Evolutionary conservation across 1,139 yeast species (phyloP).

Genomic region (Scheffersomyces segobiensis): DNA sequence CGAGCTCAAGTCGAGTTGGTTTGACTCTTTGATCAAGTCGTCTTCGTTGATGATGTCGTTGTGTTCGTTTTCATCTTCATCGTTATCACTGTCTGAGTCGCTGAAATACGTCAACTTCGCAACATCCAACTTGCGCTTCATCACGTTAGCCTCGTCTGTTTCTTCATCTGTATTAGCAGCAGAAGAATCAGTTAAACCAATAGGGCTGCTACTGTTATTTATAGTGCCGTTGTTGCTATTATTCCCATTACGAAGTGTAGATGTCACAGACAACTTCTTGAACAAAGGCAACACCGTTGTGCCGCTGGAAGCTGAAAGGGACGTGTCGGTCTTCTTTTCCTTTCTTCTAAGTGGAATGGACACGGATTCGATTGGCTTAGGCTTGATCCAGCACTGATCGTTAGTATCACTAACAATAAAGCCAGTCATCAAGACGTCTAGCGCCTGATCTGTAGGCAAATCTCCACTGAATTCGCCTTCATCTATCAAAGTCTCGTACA

Average conservation of each 20-base stretch:
- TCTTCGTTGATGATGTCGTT: conserved; percentile 46
- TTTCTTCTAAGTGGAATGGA: conserved; percentile 29
- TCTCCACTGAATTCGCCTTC: conserved; percentile 58
- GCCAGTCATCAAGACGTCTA: conserved; percentile 66
- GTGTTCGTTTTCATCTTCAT: conserved; percentile 48
- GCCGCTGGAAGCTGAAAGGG: conserved; percentile 2
- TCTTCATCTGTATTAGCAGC: conserved; percentile 37
- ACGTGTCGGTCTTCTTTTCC: conserved; percentile 18
- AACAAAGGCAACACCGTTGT: conserved; percentile 11
- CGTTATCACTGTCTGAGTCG: conserved; percentile 43
- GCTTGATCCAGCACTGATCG: conserved; percentile 43
- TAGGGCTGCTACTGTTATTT: conserved; percentile 10
- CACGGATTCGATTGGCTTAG: conserved; percentile 32
- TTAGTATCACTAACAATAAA: conserved; percentile 43
- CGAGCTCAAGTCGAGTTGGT: conserved; percentile 19
- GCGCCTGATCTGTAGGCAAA: conserved; percentile 48
- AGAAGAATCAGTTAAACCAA: conserved; percentile 47
- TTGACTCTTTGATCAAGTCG: conserved; percentile 32
- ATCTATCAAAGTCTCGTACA: conserved; percentile 41
- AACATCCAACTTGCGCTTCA: conserved; percentile 46
- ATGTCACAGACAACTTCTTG: conserved; percentile 11
- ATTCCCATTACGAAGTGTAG: conserved; percentile 1
- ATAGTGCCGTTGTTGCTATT: neutral
- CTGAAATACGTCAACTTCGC: conserved; percentile 55
- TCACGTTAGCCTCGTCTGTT: conserved; percentile 35